Evolutionary conservation across 441 rosid genomes (phyloP).

Genomic region (Jatropha podagrica): DNA sequence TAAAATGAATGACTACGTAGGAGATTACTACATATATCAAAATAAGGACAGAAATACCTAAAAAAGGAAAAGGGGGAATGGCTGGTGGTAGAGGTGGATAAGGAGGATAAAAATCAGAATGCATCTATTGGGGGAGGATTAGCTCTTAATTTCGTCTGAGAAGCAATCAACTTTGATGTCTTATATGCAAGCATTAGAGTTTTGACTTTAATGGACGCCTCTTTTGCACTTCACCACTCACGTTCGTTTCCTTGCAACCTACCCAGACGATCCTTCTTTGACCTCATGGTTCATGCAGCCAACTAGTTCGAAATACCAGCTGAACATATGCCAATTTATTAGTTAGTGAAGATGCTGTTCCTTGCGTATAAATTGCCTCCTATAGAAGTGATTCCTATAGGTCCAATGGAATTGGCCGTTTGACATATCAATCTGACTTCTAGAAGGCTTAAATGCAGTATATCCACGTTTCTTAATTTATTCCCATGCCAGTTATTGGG

Average conservation of each 20-base stretch:
- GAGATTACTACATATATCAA: constrained; percentile 14
- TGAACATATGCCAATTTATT: not conserved
- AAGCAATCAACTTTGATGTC: not conserved
- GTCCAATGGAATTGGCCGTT: not conserved
- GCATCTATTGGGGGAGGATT: not conserved
- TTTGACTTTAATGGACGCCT: not conserved
- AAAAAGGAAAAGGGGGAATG: constrained; percentile 9
- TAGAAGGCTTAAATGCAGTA: no score
- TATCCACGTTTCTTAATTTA: no score
- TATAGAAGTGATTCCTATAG: not conserved
- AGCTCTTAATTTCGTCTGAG: not conserved
- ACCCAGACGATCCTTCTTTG: not conserved
- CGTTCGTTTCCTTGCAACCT: constrained; percentile 7
- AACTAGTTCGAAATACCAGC: not conserved
- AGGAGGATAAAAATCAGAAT: constrained; percentile 10
- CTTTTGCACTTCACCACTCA: not conserved
- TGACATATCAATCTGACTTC: no score
- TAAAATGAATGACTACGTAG: constrained; percentile 21
- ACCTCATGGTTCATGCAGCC: not conserved
- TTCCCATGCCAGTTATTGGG: no score
- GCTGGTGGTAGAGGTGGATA: constrained; percentile 7
- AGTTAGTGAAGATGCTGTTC: not conserved
- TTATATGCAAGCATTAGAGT: not conserved
- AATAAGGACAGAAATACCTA: constrained; percentile 13
- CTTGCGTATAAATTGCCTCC: constrained; percentile 4